These are phyloP conservation scores for Chenopodium berlandieri DNA, from an alignment of 148 eudicot species.

Conservation along the genomic window DNA sequence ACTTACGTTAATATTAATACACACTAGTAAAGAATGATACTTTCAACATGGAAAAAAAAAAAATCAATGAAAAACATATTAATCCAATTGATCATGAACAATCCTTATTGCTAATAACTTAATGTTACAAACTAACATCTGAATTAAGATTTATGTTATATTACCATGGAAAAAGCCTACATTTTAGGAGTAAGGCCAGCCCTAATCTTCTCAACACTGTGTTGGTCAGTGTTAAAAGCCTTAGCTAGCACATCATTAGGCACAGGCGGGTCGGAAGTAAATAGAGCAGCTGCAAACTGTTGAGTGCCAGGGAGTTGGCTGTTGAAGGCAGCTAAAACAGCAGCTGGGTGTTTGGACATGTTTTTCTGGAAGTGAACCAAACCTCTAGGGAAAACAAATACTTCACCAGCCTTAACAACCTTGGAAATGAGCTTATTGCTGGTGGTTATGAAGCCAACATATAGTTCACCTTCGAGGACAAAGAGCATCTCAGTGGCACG, in stretches of 20 bases:
- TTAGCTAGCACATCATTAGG: constrained; percentile 27
- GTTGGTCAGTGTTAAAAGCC: constrained; percentile 28
- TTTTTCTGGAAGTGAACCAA: constrained; percentile 38
- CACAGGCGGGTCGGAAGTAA: constrained; percentile 28
- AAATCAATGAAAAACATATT: background rate
- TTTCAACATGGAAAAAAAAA: background rate
- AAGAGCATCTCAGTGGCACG: constrained; percentile 33
- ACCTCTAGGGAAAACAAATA: constrained; percentile 33
- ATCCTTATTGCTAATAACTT: background rate
- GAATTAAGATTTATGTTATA: background rate
- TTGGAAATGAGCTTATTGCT: constrained; percentile 26
- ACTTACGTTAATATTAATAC: background rate
- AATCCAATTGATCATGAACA: background rate
- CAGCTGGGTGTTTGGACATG: constrained; percentile 19
- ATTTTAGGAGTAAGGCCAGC: constrained; percentile 26
- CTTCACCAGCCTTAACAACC: constrained; percentile 29
- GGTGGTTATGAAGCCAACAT: constrained; percentile 36
- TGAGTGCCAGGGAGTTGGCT: constrained; percentile 41
- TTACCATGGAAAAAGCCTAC: background rate
- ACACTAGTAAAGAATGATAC: too few relatives aligned
- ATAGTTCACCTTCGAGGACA: constrained; percentile 21
- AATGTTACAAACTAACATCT: too few relatives aligned
- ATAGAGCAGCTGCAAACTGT: constrained; percentile 33
- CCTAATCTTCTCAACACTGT: constrained; percentile 22
- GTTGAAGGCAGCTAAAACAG: constrained; percentile 35